Evolutionary conservation across 2,329 filamentous ascomycete species (phyloP), one percentile per base, ranked within the genome.

Genomic region (Beauveria australis): DNA sequence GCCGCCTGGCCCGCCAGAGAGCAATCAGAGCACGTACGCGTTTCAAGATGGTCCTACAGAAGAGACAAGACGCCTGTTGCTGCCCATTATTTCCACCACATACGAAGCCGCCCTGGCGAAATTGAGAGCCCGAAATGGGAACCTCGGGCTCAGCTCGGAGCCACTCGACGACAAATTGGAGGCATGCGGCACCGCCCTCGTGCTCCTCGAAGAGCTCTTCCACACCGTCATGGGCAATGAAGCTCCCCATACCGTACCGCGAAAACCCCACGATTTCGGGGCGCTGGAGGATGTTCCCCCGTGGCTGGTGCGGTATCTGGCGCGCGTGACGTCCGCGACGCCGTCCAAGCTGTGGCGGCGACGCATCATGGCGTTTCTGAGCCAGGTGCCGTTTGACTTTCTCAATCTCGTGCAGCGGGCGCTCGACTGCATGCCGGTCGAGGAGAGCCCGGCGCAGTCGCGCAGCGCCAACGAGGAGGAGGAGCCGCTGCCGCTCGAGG

Each of bases 321-420:
- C 71, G 59, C 72, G 70, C 3, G 66, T 74, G 2, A 70, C 76
- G 0, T 70, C 64, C 0, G 65, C 65, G 0, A 58, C 66, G 1
- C 63, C 64, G 1, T 72, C 71, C 1, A 69, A 66, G 3, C 67
- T 73, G 0, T 67, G 74, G 1, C 68, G 75, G 7, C 66, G 76
- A 2, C 71, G 67, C 0, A 70, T 78, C 47, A 75, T 74, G 66
- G 70, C 74, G 2, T 77, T 76, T n/a, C 43, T 78, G 3, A 76
- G 78, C 63, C 71, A 71, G 24, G 71, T 70, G 0, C 73, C 74
- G 0, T 60, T 63, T 1, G 63, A 68, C 0, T 78, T 67, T 37
- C 63, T 78, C 0, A 66, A 57, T 1, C 61, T 76, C 1, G 67
- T 78, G 2, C 72, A 75, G 48, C 67, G 67, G 3, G 69, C 69